These are phyloP conservation scores for Nakaseomyces uthaithaninus DNA, from an alignment of 1,139 yeast species.

Conservation along the genomic window DNA sequence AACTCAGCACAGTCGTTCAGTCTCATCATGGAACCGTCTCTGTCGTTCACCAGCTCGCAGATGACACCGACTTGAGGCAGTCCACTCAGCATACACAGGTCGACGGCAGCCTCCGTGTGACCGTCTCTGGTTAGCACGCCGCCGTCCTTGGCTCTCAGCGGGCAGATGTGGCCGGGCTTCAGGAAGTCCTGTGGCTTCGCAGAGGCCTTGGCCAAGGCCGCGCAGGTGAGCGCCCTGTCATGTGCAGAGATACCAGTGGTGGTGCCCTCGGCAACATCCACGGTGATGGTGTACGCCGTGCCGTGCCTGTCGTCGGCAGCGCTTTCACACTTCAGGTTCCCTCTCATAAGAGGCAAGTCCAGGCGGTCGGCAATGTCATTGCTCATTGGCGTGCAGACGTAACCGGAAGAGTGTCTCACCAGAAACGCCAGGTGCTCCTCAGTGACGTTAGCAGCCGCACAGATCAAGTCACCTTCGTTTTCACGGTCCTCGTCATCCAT, in stretches of 20 bases:
- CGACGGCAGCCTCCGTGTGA: constrained; percentile 98
- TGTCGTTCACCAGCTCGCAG: constrained; percentile 88
- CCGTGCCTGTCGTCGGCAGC: constrained; percentile 70
- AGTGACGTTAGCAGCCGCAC: constrained; percentile 76
- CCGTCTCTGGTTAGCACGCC: constrained; percentile 78
- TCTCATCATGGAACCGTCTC: constrained; percentile 94
- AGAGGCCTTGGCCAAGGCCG: constrained; percentile 54
- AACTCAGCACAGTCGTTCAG: constrained; percentile 75
- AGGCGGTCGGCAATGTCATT: constrained; percentile 70
- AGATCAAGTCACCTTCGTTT: constrained; percentile 94
- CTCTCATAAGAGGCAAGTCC: constrained; percentile 72
- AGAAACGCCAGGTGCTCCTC: constrained; percentile 90
- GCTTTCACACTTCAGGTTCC: constrained; percentile 31
- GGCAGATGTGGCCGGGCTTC: constrained; percentile 91
- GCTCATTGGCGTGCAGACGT: constrained; percentile 85
- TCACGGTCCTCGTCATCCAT: constrained; percentile 96
- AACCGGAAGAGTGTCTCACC: constrained; percentile 83
- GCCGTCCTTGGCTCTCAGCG: constrained; percentile 84
- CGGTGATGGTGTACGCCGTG: constrained; percentile 92
- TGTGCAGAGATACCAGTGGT: constrained; percentile 97
- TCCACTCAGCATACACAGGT: constrained; percentile 69
- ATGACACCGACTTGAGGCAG: constrained; percentile 84
- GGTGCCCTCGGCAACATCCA: constrained; percentile 76
- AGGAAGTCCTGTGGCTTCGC: constrained; percentile 58
- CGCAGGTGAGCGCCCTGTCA: constrained; percentile 83